Conservation (phyloP, 176 grass and related monocot species). For the Carex scoparia region DNA sequence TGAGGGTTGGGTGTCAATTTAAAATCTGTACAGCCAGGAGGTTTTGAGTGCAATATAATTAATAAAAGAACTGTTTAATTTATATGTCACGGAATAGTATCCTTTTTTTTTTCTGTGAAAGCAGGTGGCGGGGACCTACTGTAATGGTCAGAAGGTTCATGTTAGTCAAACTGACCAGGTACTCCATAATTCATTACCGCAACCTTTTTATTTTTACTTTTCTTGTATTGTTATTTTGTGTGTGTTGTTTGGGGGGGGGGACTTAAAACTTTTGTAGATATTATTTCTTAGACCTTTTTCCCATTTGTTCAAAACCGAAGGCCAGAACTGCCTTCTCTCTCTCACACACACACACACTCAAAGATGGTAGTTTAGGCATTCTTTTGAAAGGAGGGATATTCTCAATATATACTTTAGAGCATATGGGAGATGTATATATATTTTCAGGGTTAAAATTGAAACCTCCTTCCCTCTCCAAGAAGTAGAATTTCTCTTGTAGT, state of each 20-base stretch:
- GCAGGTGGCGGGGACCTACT: conserved; percentile 89
- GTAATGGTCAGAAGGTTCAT: conserved; percentile 93
- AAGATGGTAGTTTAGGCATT: not conserved
- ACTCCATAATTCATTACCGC: conserved; percentile 1
- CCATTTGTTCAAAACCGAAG: not conserved
- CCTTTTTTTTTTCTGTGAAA: not conserved
- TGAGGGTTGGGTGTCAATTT: not conserved
- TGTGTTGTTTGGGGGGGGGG: not conserved
- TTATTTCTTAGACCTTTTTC: not conserved
- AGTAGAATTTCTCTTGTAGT: not conserved
- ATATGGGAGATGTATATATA: not conserved
- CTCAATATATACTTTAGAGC: not conserved
- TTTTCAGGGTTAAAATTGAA: not conserved
- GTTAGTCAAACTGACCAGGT: conserved; percentile 89
- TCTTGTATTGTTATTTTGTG: not conserved
- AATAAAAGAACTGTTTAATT: conserved; percentile 4
- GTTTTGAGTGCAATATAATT: not conserved
- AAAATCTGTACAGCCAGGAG: not conserved
- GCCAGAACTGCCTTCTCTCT: not conserved
- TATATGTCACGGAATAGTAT: not conserved
- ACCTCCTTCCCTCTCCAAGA: not conserved
- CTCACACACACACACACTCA: not conserved
- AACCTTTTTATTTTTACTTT: not conserved
- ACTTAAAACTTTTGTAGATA: not conserved
- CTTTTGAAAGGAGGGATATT: not conserved